Evolutionary conservation across 345 rosid species (phyloP).

Genomic region (Brassica rapa): DNA sequence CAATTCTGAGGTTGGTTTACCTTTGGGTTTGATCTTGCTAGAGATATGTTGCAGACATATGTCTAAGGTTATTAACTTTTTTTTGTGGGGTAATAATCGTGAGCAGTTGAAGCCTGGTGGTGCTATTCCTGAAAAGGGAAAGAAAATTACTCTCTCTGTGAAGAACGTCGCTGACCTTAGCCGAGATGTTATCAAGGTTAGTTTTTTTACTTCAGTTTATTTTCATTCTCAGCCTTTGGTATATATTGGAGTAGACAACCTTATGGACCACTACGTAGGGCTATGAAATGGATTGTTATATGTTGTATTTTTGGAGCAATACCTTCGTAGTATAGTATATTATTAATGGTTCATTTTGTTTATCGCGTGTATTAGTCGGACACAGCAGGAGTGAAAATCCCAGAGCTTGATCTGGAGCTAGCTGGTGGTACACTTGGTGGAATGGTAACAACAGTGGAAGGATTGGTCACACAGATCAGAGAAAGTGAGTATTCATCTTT

Average conservation of each 20-base stretch:
- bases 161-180: constrained; percentile 64
- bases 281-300: background rate
- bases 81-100: background rate
- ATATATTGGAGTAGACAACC: background rate
- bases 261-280: background rate
- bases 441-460: constrained; percentile 90
- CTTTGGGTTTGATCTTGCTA: constrained; percentile 4
- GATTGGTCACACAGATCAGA: constrained; percentile 82
- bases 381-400: constrained; percentile 74
- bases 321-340: background rate
- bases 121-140: constrained; percentile 80
- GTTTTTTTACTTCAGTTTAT: constrained; percentile 10
- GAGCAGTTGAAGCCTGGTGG: constrained; percentile 94
- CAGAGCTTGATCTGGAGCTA: constrained; percentile 90
- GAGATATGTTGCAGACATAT: background rate
- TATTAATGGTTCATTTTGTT: constrained; percentile 1
- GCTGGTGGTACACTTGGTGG: constrained; percentile 92
- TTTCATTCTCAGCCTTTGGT: background rate
- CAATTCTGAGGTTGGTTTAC: constrained; percentile 78
- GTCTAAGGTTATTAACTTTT: constrained; percentile 4
- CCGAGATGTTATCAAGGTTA: constrained; percentile 91
- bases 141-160: constrained; percentile 62
- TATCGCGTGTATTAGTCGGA: constrained; percentile 63
- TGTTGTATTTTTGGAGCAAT: background rate
- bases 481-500: constrained; percentile 66